phyloP scores from a whole-genome alignment of 306 rosid genomes.

The Pueraria montana region DNA sequence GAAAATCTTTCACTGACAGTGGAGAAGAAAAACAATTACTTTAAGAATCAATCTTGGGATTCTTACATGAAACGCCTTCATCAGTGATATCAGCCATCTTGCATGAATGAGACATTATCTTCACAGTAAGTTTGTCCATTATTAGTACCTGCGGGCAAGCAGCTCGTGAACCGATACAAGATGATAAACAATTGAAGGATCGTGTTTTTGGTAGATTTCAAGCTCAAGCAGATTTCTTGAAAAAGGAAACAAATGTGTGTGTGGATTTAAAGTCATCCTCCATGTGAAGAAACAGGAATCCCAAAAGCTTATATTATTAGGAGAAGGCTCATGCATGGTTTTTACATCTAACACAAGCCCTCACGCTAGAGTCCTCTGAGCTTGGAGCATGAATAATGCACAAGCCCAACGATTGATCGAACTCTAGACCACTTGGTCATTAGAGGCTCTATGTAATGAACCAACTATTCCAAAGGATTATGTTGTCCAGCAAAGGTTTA shows the following conservation, averaged over 20 bases:
- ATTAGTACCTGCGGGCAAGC: constrained; percentile 78
- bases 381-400: constrained; percentile 19
- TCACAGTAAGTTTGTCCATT: constrained; percentile 94
- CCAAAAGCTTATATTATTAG: background rate
- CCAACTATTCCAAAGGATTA: background rate
- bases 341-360: background rate
- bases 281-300: background rate
- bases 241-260: background rate
- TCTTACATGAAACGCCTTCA: constrained; percentile 98
- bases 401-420: background rate
- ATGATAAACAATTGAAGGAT: constrained; percentile 31
- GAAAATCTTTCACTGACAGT: background rate
- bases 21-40: background rate
- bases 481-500: background rate
- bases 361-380: background rate
- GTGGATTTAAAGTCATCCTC: too few species aligned
- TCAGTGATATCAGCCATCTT: constrained; percentile 99
- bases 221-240: constrained; percentile 17
- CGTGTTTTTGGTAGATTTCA: constrained; percentile 28
- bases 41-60: constrained; percentile 34
- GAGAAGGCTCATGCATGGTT: constrained; percentile 23
- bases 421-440: constrained; percentile 6
- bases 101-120: constrained; percentile 95
- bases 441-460: background rate
- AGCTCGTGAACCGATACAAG: constrained; percentile 39